Evolutionary conservation across 768 basidiomycete genomes (phyloP).

Genomic region (Mycena kentingensis): DNA sequence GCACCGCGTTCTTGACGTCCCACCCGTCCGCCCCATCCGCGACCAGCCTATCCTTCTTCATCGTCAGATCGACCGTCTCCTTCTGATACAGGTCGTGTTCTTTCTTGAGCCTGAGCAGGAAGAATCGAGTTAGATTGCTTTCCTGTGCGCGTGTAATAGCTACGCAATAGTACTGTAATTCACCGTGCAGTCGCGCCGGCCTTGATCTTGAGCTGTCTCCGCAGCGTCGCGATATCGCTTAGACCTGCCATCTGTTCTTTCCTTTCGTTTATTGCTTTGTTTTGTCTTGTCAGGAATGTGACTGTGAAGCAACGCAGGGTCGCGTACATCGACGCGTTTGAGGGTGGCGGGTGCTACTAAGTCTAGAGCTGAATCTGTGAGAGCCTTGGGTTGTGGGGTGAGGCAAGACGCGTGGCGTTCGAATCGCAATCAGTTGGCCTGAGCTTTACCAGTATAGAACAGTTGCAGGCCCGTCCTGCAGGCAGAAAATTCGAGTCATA

Average conservation of each 20-base stretch:
- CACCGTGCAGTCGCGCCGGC: conserved; percentile 67
- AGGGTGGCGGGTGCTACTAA: background rate
- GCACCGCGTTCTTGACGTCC: conserved; percentile 75
- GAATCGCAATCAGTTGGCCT: too few species aligned
- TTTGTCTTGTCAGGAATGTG: background rate
- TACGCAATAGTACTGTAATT: conserved; percentile 14
- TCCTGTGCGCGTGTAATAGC: too few species aligned
- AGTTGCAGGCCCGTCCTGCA: background rate
- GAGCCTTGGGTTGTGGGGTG: too few species aligned
- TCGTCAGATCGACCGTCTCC: conserved; percentile 61
- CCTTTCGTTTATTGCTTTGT: conserved; percentile 2
- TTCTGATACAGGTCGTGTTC: conserved; percentile 66
- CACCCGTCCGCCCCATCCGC: conserved; percentile 68
- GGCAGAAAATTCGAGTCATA: background rate
- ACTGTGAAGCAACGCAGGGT: background rate
- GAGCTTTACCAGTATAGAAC: too few species aligned
- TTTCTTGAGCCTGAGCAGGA: conserved; percentile 57
- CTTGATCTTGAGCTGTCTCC: conserved; percentile 79
- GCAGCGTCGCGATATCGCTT: conserved; percentile 51
- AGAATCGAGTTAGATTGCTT: conserved; percentile 6
- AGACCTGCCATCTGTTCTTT: conserved; percentile 35
- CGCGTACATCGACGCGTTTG: background rate
- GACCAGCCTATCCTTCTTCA: conserved; percentile 62
- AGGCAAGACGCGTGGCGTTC: too few species aligned
- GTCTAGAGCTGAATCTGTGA: too few species aligned